Percentiles rank a stretch among this genome's conserved stretches.
Evolutionary conservation across 345 rosid species (phyloP).

Genomic region (Syzygium oleosum): DNA sequence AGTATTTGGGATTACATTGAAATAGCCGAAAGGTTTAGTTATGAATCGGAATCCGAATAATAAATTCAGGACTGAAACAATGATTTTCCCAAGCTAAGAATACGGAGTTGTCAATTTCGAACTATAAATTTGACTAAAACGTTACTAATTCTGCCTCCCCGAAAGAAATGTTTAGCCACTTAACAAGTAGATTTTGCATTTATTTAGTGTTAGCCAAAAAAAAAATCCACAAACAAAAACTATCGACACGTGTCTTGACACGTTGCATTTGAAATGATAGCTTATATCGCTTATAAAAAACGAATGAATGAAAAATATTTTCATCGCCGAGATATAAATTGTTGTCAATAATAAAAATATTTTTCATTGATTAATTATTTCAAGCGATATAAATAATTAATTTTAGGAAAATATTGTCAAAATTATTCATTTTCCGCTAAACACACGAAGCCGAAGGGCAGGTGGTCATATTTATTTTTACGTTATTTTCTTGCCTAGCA

Average conservation of each 20-base stretch:
- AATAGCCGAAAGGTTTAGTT: fast-evolving
- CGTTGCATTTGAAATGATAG: too few relatives aligned
- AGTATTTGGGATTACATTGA: neutral
- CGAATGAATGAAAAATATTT: too few relatives aligned
- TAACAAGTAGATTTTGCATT: neutral
- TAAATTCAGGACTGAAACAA: neutral
- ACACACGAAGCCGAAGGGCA: neutral
- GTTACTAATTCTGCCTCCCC: neutral
- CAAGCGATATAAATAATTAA: too few relatives aligned
- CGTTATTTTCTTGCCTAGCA: neutral
- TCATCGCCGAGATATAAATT: too few relatives aligned
- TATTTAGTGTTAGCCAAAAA: neutral
- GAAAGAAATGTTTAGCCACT: neutral
- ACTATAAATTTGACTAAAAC: neutral
- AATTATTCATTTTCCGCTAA: too few relatives aligned
- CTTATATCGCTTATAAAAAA: too few relatives aligned
- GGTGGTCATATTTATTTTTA: neutral
- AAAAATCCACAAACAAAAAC: too few relatives aligned
- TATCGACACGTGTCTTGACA: too few relatives aligned
- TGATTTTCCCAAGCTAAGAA: neutral
- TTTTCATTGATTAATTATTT: too few relatives aligned
- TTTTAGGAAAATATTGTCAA: too few relatives aligned
- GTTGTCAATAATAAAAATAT: too few relatives aligned
- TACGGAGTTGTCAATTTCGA: neutral
- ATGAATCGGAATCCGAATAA: neutral